Conservation (phyloP, 139 green algal genomes). For the Chlamydomonas sp. region DNA sequence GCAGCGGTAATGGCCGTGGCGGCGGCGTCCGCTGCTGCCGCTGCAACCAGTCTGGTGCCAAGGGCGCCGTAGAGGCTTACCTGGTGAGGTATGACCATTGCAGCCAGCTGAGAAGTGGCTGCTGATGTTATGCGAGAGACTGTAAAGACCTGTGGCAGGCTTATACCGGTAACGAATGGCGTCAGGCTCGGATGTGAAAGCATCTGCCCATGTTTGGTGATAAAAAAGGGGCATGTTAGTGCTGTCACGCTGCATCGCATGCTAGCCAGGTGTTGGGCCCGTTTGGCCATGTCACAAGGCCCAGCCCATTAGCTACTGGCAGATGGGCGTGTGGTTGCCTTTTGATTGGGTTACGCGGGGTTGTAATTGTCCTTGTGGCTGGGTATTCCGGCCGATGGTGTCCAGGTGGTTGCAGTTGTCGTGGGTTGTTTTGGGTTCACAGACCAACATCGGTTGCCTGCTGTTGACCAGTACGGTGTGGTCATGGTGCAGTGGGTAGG, state of each 20-base stretch:
- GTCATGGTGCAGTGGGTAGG: too few species aligned
- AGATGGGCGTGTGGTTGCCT: neutral
- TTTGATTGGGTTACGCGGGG: conserved; percentile 46
- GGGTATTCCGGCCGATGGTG: neutral
- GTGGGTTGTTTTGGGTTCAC: conserved; percentile 49
- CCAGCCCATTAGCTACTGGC: too few species aligned
- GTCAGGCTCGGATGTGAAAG: too few species aligned
- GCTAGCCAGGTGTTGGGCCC: too few species aligned
- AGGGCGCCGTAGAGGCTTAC: neutral
- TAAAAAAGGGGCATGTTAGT: too few species aligned
- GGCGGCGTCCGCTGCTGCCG: neutral
- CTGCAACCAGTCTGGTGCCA: neutral
- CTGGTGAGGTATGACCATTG: neutral
- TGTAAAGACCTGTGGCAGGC: too few species aligned
- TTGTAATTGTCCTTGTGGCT: conserved; percentile 57
- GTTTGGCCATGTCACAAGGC: too few species aligned
- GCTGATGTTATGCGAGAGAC: too few species aligned
- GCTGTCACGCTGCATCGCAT: too few species aligned
- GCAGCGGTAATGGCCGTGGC: conserved; percentile 14
- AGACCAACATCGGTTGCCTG: neutral
- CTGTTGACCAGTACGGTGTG: neutral
- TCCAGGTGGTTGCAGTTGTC: conserved; percentile 89
- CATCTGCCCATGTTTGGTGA: too few species aligned
- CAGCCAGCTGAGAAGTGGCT: neutral
- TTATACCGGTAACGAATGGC: too few species aligned